These are phyloP conservation scores for Zopfochytrium polystomum DNA, from an alignment of 371 early-diverging fungal genomes.

Conservation along the genomic window DNA sequence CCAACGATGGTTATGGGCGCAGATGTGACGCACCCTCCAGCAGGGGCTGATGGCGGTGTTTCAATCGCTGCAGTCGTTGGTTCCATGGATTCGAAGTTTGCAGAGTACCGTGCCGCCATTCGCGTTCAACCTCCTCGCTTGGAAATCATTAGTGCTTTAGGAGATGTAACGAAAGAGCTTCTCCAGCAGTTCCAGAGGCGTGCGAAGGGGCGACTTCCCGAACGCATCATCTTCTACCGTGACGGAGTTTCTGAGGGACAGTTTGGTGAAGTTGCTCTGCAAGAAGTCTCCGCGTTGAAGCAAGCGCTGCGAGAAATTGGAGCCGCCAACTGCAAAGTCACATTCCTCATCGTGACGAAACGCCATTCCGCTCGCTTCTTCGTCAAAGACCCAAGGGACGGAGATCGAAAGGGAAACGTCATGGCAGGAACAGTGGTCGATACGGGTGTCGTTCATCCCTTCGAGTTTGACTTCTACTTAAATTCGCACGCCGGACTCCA, in stretches of 20 bases:
- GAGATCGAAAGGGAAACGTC: constrained; percentile 55
- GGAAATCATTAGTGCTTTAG: constrained; percentile 56
- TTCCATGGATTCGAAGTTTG: constrained; percentile 69
- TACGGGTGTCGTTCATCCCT: constrained; percentile 35
- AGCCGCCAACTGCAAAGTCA: constrained; percentile 42
- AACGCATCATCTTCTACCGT: constrained; percentile 65
- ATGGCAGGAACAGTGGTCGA: constrained; percentile 63
- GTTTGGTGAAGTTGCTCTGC: constrained; percentile 52
- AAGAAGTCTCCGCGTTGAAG: constrained; percentile 50
- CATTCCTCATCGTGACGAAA: constrained; percentile 70
- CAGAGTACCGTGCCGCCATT: constrained; percentile 32
- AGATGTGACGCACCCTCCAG: constrained; percentile 67
- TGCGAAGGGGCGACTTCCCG: constrained; percentile 35
- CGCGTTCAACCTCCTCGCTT: constrained; percentile 43
- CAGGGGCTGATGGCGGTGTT: constrained; percentile 66
- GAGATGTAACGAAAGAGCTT: constrained; percentile 47
- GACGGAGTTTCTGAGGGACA: constrained; percentile 73
- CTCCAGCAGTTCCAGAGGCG: constrained; percentile 36
- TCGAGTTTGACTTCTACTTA: constrained; percentile 78
- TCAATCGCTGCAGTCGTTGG: constrained; percentile 85
- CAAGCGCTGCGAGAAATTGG: constrained; percentile 27
- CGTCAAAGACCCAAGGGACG: constrained; percentile 31
- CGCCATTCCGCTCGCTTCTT: constrained; percentile 67
- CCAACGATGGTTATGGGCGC: constrained; percentile 93
- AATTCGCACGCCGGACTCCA: constrained; percentile 88